Conservation (phyloP, 768 basidiomycete species). For the Tulasnella sp. region DNA sequence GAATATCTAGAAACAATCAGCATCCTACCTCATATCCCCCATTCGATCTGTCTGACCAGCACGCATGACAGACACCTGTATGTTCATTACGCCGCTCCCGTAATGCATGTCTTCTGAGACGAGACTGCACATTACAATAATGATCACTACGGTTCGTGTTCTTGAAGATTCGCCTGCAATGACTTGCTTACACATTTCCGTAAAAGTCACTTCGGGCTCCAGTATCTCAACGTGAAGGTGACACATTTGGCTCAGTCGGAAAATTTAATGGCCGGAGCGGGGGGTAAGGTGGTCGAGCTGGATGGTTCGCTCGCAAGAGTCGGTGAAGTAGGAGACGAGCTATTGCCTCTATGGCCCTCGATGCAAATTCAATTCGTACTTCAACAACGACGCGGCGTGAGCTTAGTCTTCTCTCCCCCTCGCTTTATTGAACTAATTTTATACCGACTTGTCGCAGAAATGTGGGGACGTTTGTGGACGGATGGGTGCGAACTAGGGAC, state of each 20-base stretch:
- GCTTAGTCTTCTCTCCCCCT: not conserved
- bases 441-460: constrained; percentile 15
- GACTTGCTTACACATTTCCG: no score
- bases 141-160: constrained; percentile 3
- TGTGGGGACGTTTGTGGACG: constrained; percentile 17
- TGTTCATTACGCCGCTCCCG: not conserved
- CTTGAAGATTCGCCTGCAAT: no score
- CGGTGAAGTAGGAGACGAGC: constrained; percentile 19
- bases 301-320: constrained; percentile 16
- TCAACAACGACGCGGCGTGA: constrained; percentile 15
- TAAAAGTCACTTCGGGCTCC: no score
- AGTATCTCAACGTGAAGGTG: not conserved
- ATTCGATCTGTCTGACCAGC: not conserved
- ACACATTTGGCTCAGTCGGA: constrained; percentile 17
- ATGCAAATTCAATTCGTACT: constrained; percentile 15
- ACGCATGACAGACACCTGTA: constrained; percentile 16
- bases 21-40: not conserved
- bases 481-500: constrained; percentile 61
- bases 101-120: not conserved
- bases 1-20: not conserved
- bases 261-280: constrained; percentile 12
- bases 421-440: not conserved
- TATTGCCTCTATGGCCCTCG: constrained; percentile 16
- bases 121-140: no score
- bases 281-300: constrained; percentile 17